phyloP scores from a whole-genome alignment of 805 yeast species.

The Kodamaea nitidulidarum region DNA sequence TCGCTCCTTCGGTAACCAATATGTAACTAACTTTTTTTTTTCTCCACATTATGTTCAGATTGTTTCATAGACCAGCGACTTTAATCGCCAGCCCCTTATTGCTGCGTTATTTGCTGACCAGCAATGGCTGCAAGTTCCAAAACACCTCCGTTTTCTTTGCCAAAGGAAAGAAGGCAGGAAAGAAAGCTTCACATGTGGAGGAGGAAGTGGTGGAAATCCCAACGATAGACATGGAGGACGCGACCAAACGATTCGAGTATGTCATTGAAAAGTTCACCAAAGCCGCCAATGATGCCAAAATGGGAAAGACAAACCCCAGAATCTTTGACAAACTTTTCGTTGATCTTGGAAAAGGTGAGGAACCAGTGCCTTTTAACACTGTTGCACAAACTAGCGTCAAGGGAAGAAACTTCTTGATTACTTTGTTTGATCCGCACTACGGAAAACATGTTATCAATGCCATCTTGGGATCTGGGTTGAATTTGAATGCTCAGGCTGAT shows the following conservation, averaged over 20 bases:
- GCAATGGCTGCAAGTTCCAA: background rate
- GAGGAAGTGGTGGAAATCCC: slow-evolving; percentile 13
- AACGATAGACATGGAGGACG: slow-evolving; percentile 31
- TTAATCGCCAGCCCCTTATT: background rate
- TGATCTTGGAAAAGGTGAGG: slow-evolving; percentile 35
- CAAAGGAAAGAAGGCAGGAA: slow-evolving; percentile 10
- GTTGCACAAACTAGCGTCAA: slow-evolving; percentile 70
- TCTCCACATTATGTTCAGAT: background rate
- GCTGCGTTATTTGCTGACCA: background rate
- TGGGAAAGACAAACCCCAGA: slow-evolving; percentile 66
- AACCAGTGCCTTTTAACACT: slow-evolving; percentile 48
- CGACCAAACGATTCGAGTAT: slow-evolving; percentile 42
- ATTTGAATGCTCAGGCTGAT: slow-evolving; percentile 77
- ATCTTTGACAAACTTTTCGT: slow-evolving; percentile 61
- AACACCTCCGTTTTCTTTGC: slow-evolving; percentile 3
- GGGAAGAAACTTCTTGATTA: slow-evolving; percentile 68
- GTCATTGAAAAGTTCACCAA: slow-evolving; percentile 52
- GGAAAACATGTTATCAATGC: slow-evolving; percentile 67
- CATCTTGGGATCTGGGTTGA: slow-evolving; percentile 62
- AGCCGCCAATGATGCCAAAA: slow-evolving; percentile 56
- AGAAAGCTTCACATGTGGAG: slow-evolving; percentile 11
- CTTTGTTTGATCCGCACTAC: slow-evolving; percentile 81
- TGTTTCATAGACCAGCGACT: background rate
- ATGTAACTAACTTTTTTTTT: background rate
- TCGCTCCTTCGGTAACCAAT: too few species aligned